Evolutionary conservation across 2,329 filamentous ascomycete genomes (phyloP).

Genomic region (Monosporascus cannonballus): DNA sequence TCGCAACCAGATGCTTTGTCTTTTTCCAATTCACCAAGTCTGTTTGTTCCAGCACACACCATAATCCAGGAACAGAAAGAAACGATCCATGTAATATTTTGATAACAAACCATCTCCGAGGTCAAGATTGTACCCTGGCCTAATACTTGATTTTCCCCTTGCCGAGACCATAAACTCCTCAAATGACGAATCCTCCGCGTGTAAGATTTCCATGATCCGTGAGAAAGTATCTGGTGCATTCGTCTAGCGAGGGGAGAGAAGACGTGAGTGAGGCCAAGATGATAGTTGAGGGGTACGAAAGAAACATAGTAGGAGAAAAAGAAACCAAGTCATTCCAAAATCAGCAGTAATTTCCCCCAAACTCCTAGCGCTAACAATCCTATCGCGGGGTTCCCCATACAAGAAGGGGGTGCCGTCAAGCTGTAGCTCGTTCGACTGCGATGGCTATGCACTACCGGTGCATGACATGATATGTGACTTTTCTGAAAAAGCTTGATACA

Average conservation of each 20-base stretch:
- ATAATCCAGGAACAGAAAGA: background rate
- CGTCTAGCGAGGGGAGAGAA: background rate
- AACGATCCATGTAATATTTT: background rate
- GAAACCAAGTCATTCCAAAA: background rate
- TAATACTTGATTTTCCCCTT: background rate
- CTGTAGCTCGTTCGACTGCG: background rate
- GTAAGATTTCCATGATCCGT: background rate
- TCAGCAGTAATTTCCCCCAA: background rate
- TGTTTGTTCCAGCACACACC: background rate
- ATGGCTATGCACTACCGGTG: background rate
- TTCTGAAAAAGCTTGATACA: background rate
- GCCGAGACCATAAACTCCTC: background rate
- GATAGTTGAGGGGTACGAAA: background rate
- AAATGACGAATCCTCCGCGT: background rate
- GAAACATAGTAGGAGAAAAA: background rate
- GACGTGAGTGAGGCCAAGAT: background rate
- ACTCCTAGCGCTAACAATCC: background rate
- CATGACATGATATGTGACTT: background rate
- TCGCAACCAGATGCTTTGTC: background rate
- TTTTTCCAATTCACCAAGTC: background rate
- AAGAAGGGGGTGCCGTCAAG: background rate
- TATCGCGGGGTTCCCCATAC: background rate
- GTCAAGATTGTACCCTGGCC: background rate
- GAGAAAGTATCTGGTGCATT: background rate
- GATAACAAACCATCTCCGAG: background rate